These are phyloP conservation scores for Kokia cookei DNA, from an alignment of 441 rosid species.

Conservation along the genomic window DNA sequence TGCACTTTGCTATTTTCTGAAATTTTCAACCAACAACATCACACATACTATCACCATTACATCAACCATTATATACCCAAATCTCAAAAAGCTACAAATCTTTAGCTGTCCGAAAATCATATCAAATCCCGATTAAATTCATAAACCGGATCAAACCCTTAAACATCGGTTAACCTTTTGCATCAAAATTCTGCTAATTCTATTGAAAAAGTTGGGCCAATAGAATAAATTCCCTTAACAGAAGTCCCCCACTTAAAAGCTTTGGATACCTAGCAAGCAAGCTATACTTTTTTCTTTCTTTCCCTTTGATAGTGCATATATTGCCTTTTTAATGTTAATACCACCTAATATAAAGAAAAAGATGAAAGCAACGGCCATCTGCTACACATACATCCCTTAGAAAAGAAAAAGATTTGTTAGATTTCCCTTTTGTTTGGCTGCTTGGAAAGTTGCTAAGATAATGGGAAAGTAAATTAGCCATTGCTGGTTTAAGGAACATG, in stretches of 20 bases:
- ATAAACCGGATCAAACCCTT: no score
- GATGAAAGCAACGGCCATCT: constrained; percentile 15
- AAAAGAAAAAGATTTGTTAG: not conserved
- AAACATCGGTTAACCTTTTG: no score
- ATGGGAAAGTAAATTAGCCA: not conserved
- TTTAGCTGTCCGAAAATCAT: not conserved
- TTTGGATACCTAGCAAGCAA: constrained; percentile 29
- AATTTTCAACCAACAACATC: not conserved
- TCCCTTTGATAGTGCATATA: constrained; percentile 4
- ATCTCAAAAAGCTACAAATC: not conserved
- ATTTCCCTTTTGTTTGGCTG: not conserved
- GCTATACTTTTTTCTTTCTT: constrained; percentile 4
- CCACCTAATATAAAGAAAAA: constrained; percentile 11
- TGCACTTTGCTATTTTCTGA: not conserved
- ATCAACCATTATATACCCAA: not conserved
- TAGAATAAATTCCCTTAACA: constrained; percentile 20
- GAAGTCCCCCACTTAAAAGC: constrained; percentile 19
- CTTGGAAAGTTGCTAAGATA: not conserved
- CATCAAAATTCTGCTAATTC: not conserved
- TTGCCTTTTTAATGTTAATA: not conserved
- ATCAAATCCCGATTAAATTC: not conserved
- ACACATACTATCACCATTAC: not conserved
- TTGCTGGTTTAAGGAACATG: not conserved
- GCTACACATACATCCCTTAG: not conserved
- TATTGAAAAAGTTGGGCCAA: not conserved